These are phyloP conservation scores for Ophiocordyceps polyrhachis-furcata DNA, from an alignment of 2,329 filamentous ascomycete genomes.

Conservation along the genomic window DNA sequence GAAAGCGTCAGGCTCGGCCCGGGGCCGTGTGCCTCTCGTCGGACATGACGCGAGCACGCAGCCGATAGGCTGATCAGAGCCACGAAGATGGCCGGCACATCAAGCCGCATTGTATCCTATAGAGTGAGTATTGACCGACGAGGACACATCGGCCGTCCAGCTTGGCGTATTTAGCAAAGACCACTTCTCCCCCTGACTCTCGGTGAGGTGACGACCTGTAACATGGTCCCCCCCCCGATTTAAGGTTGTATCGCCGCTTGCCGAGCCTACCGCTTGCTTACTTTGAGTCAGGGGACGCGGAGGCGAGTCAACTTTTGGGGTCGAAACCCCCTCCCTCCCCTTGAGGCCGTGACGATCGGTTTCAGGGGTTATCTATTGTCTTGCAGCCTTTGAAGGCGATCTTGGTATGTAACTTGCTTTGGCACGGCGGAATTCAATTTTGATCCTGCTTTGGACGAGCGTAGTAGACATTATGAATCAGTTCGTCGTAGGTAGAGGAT, in stretches of 20 bases:
- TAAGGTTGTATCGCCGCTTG: background rate
- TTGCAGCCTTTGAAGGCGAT: too few species aligned
- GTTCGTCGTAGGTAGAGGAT: too few species aligned
- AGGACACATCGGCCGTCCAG: background rate
- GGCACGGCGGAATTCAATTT: too few species aligned
- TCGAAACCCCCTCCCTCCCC: background rate
- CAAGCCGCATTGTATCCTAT: background rate
- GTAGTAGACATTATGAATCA: too few species aligned
- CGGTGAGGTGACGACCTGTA: background rate
- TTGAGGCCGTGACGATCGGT: background rate
- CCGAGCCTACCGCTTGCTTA: background rate
- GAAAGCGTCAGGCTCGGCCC: slow-evolving; percentile 1
- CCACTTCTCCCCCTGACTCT: background rate
- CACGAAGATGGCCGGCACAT: background rate
- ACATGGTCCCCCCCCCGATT: background rate
- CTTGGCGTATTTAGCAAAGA: background rate
- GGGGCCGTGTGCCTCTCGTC: background rate
- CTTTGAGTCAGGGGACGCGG: background rate
- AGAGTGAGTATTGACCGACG: background rate
- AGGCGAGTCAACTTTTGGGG: background rate
- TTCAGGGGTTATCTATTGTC: background rate
- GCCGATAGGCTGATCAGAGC: background rate
- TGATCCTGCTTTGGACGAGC: too few species aligned
- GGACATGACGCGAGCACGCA: slow-evolving; percentile 1
- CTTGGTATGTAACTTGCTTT: too few species aligned